Evolutionary conservation across 148 eudicot species (phyloP).

Genomic region (Talinum fruticosum): DNA sequence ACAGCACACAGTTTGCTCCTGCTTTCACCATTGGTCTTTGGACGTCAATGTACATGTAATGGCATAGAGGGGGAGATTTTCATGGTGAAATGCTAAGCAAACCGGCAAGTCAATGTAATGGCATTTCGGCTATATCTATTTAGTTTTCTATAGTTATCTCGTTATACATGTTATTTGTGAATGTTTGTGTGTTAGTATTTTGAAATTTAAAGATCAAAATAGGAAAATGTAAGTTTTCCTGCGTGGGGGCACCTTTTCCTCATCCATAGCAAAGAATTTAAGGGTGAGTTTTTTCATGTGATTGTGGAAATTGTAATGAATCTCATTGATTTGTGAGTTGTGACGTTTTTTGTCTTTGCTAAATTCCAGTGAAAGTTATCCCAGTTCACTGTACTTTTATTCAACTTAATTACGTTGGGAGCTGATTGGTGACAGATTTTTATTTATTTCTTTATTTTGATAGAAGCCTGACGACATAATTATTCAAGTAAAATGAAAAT

Average conservation of each 20-base stretch:
- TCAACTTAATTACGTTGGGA: too few relatives aligned
- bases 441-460: too few relatives aligned
- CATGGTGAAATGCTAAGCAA: conserved; percentile 27
- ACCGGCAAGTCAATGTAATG: conserved; percentile 35
- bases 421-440: too few relatives aligned
- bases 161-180: background rate
- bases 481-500: too few relatives aligned
- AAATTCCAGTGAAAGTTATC: too few relatives aligned
- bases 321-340: background rate
- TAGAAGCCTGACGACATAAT: too few relatives aligned
- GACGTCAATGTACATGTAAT: background rate
- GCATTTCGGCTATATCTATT: conserved; percentile 25
- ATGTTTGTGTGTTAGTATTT: background rate
- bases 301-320: background rate
- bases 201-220: too few relatives aligned
- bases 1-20: conserved; percentile 14
- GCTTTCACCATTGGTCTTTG: conserved; percentile 10
- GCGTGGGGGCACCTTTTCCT: too few relatives aligned
- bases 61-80: background rate
- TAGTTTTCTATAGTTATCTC: background rate
- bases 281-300: background rate
- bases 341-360: too few relatives aligned
- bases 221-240: too few relatives aligned
- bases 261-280: background rate
- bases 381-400: too few relatives aligned